phyloP scores from a whole-genome alignment of 2,329 filamentous ascomycete species.

The Aspergillus sp. region DNA sequence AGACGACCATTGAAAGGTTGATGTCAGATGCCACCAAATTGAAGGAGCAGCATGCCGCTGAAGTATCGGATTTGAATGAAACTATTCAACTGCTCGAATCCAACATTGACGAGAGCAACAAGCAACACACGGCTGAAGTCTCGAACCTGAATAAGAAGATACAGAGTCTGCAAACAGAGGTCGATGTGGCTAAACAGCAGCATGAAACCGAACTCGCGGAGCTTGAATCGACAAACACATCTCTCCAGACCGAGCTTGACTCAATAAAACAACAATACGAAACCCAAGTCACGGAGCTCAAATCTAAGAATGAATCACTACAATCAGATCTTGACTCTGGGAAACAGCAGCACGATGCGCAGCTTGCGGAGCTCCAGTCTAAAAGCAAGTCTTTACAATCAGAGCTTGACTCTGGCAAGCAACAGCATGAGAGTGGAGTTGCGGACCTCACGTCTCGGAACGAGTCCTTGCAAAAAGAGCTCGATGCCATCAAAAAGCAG shows the following conservation, averaged over 20 bases:
- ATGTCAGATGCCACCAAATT: conserved; percentile 52
- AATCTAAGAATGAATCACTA: conserved; percentile 56
- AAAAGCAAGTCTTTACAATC: conserved; percentile 58
- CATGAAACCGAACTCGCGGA: conserved; percentile 61
- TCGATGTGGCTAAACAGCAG: conserved; percentile 33
- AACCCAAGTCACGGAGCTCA: conserved; percentile 58
- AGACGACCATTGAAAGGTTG: conserved; percentile 58
- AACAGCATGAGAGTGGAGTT: conserved; percentile 55
- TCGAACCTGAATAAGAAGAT: conserved; percentile 58
- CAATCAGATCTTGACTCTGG: conserved; percentile 39
- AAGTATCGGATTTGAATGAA: conserved; percentile 60
- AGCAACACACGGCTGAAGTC: conserved; percentile 53
- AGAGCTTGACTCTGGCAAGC: conserved; percentile 19
- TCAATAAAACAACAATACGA: conserved; percentile 52
- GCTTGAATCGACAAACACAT: conserved; percentile 57
- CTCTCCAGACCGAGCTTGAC: conserved; percentile 49
- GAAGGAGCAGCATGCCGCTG: conserved; percentile 60
- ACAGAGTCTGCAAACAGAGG: conserved; percentile 53
- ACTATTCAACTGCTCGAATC: conserved; percentile 60
- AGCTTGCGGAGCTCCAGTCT: conserved; percentile 59
- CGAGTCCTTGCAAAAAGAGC: conserved; percentile 53
- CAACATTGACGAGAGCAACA: conserved; percentile 48
- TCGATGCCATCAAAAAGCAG: conserved; percentile 43
- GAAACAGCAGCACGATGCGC: conserved; percentile 51
- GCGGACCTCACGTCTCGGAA: conserved; percentile 60